These are phyloP conservation scores for Termitomyces sp. DNA, from an alignment of 768 basidiomycete species.

Conservation along the genomic window DNA sequence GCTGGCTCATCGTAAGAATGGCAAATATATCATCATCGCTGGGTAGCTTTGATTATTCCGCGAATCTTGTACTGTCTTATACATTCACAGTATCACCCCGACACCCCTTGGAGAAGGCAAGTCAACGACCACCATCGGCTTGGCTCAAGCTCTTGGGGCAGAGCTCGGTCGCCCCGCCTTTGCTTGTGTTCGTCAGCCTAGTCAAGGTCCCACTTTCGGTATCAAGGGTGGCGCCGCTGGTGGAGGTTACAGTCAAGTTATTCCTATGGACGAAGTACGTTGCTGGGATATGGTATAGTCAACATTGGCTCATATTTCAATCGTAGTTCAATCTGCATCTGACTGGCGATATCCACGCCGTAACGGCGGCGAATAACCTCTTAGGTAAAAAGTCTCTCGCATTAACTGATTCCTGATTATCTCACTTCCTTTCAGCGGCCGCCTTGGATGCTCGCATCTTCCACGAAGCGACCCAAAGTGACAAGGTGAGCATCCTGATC, in stretches of 20 bases:
- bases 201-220: slow-evolving; percentile 97
- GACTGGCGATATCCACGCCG: slow-evolving; percentile 97
- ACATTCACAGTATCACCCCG: slow-evolving; percentile 71
- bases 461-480: slow-evolving; percentile 93
- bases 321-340: slow-evolving; percentile 88
- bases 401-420: neutral
- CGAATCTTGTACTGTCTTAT: neutral
- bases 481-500: slow-evolving; percentile 52
- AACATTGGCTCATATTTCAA: neutral
- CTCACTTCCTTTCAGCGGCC: slow-evolving; percentile 53
- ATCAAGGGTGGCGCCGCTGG: slow-evolving; percentile 99
- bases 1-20: slow-evolving; percentile 78
- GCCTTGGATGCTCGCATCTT: slow-evolving; percentile 96
- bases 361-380: slow-evolving; percentile 95
- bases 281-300: neutral
- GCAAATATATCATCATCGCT: slow-evolving; percentile 94
- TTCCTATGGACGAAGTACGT: slow-evolving; percentile 94
- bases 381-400: slow-evolving; percentile 49
- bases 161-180: slow-evolving; percentile 90
- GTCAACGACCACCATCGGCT: slow-evolving; percentile 95
- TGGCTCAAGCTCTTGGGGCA: slow-evolving; percentile 94
- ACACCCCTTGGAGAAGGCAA: slow-evolving; percentile 98
- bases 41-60: slow-evolving; percentile 42
- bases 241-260: slow-evolving; percentile 97
- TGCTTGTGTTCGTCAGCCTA: slow-evolving; percentile 96